Evolutionary conservation across 495 filamentous ascomycete genomes (phyloP), one percentile per base, ranked within the genome.

Genomic region (Amorphotheca resinae): DNA sequence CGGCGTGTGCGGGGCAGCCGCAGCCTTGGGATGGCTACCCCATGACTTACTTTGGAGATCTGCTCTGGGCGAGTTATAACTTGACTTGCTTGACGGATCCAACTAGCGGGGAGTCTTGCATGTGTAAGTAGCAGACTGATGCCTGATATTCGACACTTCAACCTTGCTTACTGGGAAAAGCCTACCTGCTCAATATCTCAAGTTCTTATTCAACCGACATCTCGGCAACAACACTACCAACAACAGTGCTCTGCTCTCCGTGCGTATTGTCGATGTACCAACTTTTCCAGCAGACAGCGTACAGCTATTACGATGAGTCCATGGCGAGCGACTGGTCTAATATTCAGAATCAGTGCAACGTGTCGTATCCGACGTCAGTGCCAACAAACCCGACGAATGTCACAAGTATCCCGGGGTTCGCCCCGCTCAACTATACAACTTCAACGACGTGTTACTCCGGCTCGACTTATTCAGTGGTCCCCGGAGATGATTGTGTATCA

Each of bases 261-360:
- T 45, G 42, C 32, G 16, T 26, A 12, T n/a, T 23, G 3, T 3
- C 3, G 2, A 5, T 45, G 4, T 37, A 4, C 11, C 30, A 35
- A 20, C 2, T 3, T 11, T 5, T 36, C n/a, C 50, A 53, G 32
- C 20, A 2, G 14, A 51, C 50, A 11, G 33, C 50, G 0, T 53
- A 46, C 31, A 46, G 39, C 30, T 41, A 40, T 14, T 53, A 47
- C 32, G 44, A 48, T 35, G 18, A n/a, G 8, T 26, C 1, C 15
- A 2, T 36, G 22, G 44, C 45, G 3, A 14, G 25, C 2, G n/a
- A 26, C 0, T 48, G 35, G 45, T 30, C 35, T 2, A 34, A 36
- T 22, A 32, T 51, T 14, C 47, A 50, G 44, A 40, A 5, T 2
- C 2, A 1, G n/a, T 51, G 48, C 37, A 17, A 16, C 9, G 28